phyloP scores from a whole-genome alignment of 805 yeast genomes.

The Ogataea henricii region DNA sequence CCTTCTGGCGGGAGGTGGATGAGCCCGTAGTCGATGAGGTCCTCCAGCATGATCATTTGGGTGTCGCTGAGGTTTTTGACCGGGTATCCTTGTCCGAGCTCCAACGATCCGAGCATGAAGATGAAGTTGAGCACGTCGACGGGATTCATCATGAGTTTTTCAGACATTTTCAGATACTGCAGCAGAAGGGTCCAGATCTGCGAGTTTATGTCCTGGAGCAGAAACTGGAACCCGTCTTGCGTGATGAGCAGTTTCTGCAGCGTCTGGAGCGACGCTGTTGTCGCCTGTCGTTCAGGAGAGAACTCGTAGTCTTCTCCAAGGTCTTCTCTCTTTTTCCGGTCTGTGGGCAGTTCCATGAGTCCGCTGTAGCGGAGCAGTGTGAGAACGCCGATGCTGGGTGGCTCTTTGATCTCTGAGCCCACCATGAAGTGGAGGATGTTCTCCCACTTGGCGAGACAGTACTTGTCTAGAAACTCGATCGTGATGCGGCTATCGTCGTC shows the following conservation, averaged over 20 bases:
- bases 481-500: constrained; percentile 53
- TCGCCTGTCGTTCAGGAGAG: constrained; percentile 21
- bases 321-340: constrained; percentile 31
- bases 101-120: constrained; percentile 90
- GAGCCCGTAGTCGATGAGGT: constrained; percentile 87
- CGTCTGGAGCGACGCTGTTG: constrained; percentile 21
- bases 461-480: constrained; percentile 67
- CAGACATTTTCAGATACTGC: constrained; percentile 85
- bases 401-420: constrained; percentile 71
- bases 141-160: constrained; percentile 85
- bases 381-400: constrained; percentile 83
- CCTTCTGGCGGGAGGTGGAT: constrained; percentile 51
- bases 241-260: constrained; percentile 64
- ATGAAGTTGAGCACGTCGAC: constrained; percentile 94
- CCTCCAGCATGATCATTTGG: constrained; percentile 83
- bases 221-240: constrained; percentile 89
- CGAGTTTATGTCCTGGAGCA: constrained; percentile 88
- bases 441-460: constrained; percentile 92
- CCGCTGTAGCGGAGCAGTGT: constrained; percentile 77
- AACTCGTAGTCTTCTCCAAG: constrained; percentile 25
- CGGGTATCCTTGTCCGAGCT: constrained; percentile 84
- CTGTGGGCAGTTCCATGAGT: constrained; percentile 70
- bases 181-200: constrained; percentile 92
- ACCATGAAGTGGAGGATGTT: constrained; percentile 96
- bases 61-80: constrained; percentile 71